Evolutionary conservation across 2,329 filamentous ascomycete genomes (phyloP).

Genomic region (Akanthomyces lecanii): DNA sequence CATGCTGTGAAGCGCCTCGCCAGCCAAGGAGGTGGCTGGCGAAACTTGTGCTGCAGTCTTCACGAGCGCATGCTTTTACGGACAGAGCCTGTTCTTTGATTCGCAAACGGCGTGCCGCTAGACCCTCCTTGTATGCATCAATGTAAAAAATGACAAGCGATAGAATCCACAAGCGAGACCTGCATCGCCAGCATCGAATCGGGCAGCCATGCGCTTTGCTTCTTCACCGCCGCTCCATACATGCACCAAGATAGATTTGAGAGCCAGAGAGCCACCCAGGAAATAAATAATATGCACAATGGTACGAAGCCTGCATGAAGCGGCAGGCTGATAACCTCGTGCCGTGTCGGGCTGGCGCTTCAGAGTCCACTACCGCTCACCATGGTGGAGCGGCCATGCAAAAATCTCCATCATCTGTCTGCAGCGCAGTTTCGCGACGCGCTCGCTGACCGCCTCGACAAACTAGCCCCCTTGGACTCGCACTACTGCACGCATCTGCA

Average conservation of each 20-base stretch:
- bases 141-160: slow-evolving; percentile 7
- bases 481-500: slow-evolving; percentile 14
- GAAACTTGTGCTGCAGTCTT: not conserved
- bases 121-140: not conserved
- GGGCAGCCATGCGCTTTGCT: slow-evolving; percentile 13
- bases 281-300: slow-evolving; percentile 3
- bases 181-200: slow-evolving; percentile 13
- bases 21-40: slow-evolving; percentile 1
- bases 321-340: not conserved
- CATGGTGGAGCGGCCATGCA: slow-evolving; percentile 1
- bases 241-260: not conserved
- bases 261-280: not conserved
- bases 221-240: slow-evolving; percentile 13
- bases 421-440: slow-evolving; percentile 2
- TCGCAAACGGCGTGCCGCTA: not conserved
- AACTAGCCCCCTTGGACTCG: not conserved
- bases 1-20: not conserved
- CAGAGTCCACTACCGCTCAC: slow-evolving; percentile 3
- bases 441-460: slow-evolving; percentile 12
- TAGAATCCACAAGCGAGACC: slow-evolving; percentile 11
- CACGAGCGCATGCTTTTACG: not conserved
- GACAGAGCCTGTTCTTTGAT: not conserved
- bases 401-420: not conserved
- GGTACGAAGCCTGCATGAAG: not conserved
- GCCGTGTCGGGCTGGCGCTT: not conserved